phyloP scores from a whole-genome alignment of 352 stramenopile species.

The Globisporangium perplexum region DNA sequence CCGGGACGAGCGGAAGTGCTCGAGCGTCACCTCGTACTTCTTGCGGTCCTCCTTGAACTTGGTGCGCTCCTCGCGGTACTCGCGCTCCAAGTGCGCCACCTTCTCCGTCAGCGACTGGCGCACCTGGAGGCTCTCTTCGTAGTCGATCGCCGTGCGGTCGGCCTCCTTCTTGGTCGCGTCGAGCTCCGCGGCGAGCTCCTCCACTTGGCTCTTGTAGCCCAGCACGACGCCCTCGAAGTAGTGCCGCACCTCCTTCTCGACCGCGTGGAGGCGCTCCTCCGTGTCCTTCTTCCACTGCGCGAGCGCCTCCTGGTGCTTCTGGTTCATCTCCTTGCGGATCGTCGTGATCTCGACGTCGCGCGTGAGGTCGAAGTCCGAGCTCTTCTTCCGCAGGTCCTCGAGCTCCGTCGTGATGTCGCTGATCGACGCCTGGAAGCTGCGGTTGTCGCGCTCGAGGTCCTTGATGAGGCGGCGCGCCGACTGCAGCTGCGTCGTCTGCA shows the following conservation, averaged over 20 bases:
- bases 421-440: slow-evolving; percentile 33
- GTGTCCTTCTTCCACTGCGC: slow-evolving; percentile 76
- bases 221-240: slow-evolving; percentile 59
- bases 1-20: slow-evolving; percentile 63
- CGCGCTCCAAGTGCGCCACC: slow-evolving; percentile 68
- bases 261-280: slow-evolving; percentile 56
- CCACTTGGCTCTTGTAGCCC: slow-evolving; percentile 53
- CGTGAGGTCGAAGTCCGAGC: slow-evolving; percentile 59
- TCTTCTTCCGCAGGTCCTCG: slow-evolving; percentile 70
- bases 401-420: slow-evolving; percentile 62
- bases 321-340: slow-evolving; percentile 70
- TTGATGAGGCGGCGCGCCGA: slow-evolving; percentile 56
- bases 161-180: slow-evolving; percentile 70
- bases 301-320: slow-evolving; percentile 66
- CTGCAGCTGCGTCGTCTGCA: slow-evolving; percentile 65
- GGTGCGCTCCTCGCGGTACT: slow-evolving; percentile 66
- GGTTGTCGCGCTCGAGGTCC: slow-evolving; percentile 66
- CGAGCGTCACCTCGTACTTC: slow-evolving; percentile 61
- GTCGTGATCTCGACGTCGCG: slow-evolving; percentile 64
- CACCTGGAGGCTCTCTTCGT: slow-evolving; percentile 71
- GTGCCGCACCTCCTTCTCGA: slow-evolving; percentile 70
- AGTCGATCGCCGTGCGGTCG: slow-evolving; percentile 73
- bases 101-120: slow-evolving; percentile 74
- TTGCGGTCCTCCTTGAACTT: slow-evolving; percentile 81
- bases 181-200: slow-evolving; percentile 51